Percentiles rank a stretch among this genome's conserved stretches.
phyloP scores from a whole-genome alignment of 2,329 filamentous ascomycete species.

The Exophiala mesophila region DNA sequence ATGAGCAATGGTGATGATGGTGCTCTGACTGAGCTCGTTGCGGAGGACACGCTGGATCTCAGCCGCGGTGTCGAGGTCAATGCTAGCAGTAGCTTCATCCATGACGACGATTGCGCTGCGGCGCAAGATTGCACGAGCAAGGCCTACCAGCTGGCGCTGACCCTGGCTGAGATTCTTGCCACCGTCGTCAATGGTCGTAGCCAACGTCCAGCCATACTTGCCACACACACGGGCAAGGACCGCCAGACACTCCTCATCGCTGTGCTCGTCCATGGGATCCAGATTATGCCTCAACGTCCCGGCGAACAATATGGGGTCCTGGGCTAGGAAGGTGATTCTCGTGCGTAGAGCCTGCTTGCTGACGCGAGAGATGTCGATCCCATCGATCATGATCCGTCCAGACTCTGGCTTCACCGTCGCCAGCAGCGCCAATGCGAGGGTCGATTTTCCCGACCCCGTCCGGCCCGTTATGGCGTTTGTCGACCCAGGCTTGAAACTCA shows the following conservation, averaged over 20 bases:
- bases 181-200: constrained; percentile 54
- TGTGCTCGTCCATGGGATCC: constrained; percentile 55
- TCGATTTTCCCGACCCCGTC: constrained; percentile 77
- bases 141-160: constrained; percentile 60
- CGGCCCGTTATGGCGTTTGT: constrained; percentile 75
- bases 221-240: constrained; percentile 53
- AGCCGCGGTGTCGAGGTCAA: constrained; percentile 57
- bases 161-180: constrained; percentile 61
- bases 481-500: constrained; percentile 72
- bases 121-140: constrained; percentile 58
- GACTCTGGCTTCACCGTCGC: constrained; percentile 50
- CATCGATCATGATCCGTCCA: constrained; percentile 57
- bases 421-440: constrained; percentile 59
- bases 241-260: constrained; percentile 49
- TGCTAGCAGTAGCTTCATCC: constrained; percentile 62
- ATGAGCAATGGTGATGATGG: constrained; percentile 63
- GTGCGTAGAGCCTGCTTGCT: constrained; percentile 56
- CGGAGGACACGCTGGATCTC: constrained; percentile 52
- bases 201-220: constrained; percentile 52
- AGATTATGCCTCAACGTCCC: constrained; percentile 59
- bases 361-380: constrained; percentile 56
- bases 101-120: constrained; percentile 59
- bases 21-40: constrained; percentile 52
- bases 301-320: constrained; percentile 62
- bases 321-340: constrained; percentile 62